Percentiles rank a stretch among this genome's conserved stretches.
Conservation (phyloP, 2,329 filamentous ascomycete genomes). For the Curvularia spicifera region DNA sequence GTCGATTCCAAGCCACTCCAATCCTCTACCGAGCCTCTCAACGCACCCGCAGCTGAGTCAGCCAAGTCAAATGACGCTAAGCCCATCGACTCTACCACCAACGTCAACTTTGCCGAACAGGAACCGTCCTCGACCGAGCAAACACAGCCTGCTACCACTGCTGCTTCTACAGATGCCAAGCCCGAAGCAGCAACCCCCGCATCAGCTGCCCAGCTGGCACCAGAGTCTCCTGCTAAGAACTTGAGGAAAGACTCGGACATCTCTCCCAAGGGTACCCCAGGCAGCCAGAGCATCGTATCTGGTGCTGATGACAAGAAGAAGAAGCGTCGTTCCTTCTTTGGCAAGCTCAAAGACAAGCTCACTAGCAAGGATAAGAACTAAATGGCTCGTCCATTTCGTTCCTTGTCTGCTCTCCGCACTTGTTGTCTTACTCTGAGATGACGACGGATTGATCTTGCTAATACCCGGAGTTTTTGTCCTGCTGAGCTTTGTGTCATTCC, state of each 20-base stretch:
- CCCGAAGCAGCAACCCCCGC: constrained; percentile 31
- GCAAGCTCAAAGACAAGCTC: constrained; percentile 59
- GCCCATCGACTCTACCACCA: constrained; percentile 40
- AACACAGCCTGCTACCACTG: constrained; percentile 51
- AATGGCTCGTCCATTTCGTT: constrained; percentile 13
- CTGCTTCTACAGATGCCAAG: constrained; percentile 47
- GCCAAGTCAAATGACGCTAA: constrained; percentile 36
- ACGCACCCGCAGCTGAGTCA: constrained; percentile 44
- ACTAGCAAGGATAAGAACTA: constrained; percentile 40
- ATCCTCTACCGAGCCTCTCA: constrained; percentile 35
- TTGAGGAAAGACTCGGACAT: constrained; percentile 35
- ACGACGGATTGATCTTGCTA: constrained; percentile 26
- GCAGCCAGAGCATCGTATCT: constrained; percentile 44
- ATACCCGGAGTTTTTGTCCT: constrained; percentile 29
- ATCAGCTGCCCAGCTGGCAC: constrained; percentile 20
- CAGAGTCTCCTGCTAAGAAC: constrained; percentile 43
- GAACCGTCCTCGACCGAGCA: constrained; percentile 48
- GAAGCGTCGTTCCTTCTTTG: constrained; percentile 56
- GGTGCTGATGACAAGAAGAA: constrained; percentile 52
- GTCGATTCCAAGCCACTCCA: constrained; percentile 40
- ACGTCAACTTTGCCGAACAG: constrained; percentile 53
- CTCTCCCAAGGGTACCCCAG: constrained; percentile 49
- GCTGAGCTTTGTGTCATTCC: constrained; percentile 27
- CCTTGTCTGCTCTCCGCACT: constrained; percentile 21
- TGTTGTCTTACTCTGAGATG: constrained; percentile 11